Conservation (phyloP, 2,329 filamentous ascomycete species). For the Hortaea werneckii region DNA sequence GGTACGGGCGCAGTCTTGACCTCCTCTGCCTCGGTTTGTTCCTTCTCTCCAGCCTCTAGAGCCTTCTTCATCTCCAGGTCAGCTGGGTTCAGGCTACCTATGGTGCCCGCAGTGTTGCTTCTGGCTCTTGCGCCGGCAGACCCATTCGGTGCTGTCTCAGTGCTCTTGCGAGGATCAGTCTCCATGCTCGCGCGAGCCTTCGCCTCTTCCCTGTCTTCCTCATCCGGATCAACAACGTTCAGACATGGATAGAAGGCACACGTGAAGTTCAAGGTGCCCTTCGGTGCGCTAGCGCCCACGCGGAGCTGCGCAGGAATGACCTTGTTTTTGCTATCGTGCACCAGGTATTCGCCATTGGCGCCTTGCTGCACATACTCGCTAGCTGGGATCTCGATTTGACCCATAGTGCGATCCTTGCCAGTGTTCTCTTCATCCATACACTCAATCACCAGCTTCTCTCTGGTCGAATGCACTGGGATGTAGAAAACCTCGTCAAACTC, state of each 20-base stretch:
- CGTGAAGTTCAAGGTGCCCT: conserved; percentile 74
- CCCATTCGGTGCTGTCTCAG: background rate
- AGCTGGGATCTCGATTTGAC: conserved; percentile 65
- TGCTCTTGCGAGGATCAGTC: background rate
- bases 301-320: conserved; percentile 57
- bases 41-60: conserved; percentile 37
- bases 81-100: conserved; percentile 29
- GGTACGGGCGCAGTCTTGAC: conserved; percentile 48
- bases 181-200: background rate
- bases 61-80: conserved; percentile 34
- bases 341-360: conserved; percentile 69
- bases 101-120: conserved; percentile 29
- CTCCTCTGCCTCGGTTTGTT: conserved; percentile 34
- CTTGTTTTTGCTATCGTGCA: conserved; percentile 62
- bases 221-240: conserved; percentile 79
- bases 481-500: conserved; percentile 96
- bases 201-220: conserved; percentile 47
- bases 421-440: conserved; percentile 95
- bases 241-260: conserved; percentile 84
- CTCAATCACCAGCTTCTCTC: conserved; percentile 78
- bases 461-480: conserved; percentile 72
- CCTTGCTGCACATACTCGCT: conserved; percentile 70
- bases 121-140: conserved; percentile 6
- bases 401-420: conserved; percentile 81
- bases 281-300: conserved; percentile 61